Base-by-base conservation (phyloP, 495 filamentous ascomycete genomes). In the Hypoxylon rickii region DNA sequence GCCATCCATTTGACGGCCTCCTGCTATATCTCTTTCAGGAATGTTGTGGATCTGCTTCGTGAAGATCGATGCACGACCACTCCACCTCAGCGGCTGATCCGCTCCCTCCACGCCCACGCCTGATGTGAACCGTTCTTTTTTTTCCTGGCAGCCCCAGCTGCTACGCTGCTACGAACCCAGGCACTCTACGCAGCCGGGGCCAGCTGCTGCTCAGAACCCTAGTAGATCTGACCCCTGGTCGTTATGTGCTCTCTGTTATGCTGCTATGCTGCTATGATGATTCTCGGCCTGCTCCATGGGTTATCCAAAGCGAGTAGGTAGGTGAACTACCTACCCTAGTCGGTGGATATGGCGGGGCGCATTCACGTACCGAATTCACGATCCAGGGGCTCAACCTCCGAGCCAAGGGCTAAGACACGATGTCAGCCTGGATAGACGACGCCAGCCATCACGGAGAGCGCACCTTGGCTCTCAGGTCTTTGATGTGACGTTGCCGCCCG, bases 11-110 rank as follows among this genome's bases (percentile, higher is more conserved):
- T 15, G 18, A 56, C 46, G 22, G 32, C 58, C 46, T 55, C 42
- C 38, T 56, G 56, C 58, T 56, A 44, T 56, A 56, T 63, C 53
- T 63, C 59, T 63, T 57, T 63, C 59, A 53, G 44, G 36, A 52
- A 57, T 57, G 49, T 32, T 36, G 44, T 47, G 42, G 53, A 57
- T 57, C 59, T 51, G 47, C 59, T 34, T 64, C 45, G 57, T 55
- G 50, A 55, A 52, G 51, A 61, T 64, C 55, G 50, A 41, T 51
- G 55, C 55, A 51, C 48, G 18, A 55, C 49, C 48, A 49, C 55
- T 64, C 49, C 48, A 52, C 49, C 18, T 16, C 43, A 47, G 44
- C 55, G 44, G 48, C 33, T 61, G 45, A 19, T 41, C 46, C 24
- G 26, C 18, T 32, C 38, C 40, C 33, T 21, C 5, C 32, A 13